Evolutionary conservation across 2,329 filamentous ascomycete genomes (phyloP).

Genomic region (Botryotinia calthae): DNA sequence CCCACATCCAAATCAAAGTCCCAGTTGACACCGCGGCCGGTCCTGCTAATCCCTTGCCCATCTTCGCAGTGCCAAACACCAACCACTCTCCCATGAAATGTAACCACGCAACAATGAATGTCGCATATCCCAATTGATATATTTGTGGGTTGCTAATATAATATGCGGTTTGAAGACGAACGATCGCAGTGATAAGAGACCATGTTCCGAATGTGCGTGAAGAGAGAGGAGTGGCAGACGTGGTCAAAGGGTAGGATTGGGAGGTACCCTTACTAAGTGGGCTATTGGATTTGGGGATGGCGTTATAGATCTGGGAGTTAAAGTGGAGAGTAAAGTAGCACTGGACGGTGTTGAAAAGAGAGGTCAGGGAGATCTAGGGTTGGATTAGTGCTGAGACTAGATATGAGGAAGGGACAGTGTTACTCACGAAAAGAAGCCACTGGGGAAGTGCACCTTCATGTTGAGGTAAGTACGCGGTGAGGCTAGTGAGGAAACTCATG

Average conservation of each 20-base stretch:
- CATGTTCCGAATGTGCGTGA: constrained; percentile 72
- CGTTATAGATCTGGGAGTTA: constrained; percentile 78
- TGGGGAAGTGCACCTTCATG: constrained; percentile 55
- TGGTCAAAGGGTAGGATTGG: constrained; percentile 64
- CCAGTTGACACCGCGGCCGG: constrained; percentile 52
- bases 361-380: constrained; percentile 72
- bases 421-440: constrained; percentile 62
- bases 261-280: constrained; percentile 50
- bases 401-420: neutral
- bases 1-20: constrained; percentile 58
- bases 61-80: constrained; percentile 71
- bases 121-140: constrained; percentile 63
- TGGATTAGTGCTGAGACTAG: constrained; percentile 9
- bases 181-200: constrained; percentile 60
- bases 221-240: constrained; percentile 71
- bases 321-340: constrained; percentile 77
- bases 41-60: constrained; percentile 55
- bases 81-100: constrained; percentile 69
- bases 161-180: constrained; percentile 67
- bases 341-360: constrained; percentile 82
- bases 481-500: constrained; percentile 26
- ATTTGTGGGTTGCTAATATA: constrained; percentile 57
- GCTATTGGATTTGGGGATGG: neutral
- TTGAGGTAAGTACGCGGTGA: constrained; percentile 35
- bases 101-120: constrained; percentile 59